Evolutionary conservation across 148 eudicot species (phyloP).

Genomic region (Cornus kousa): DNA sequence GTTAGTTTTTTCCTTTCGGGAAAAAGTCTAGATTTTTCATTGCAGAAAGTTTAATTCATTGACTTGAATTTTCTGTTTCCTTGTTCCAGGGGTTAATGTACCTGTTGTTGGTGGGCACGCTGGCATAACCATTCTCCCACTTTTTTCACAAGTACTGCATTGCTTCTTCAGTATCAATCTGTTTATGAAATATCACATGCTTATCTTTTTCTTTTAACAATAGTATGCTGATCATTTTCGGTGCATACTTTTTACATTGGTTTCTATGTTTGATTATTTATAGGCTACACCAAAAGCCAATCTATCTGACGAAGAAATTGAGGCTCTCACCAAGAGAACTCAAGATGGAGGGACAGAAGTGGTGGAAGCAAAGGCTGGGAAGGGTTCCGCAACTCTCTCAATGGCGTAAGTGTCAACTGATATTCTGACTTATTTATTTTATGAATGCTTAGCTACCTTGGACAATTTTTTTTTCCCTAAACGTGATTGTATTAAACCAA

Average conservation of each 20-base stretch:
- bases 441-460: not conserved
- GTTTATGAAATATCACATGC: not conserved
- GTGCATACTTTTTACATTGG: constrained; percentile 1
- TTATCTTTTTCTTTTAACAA: not conserved
- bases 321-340: constrained; percentile 73
- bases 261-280: not conserved
- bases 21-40: not conserved
- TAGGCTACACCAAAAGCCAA: constrained; percentile 80
- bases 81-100: constrained; percentile 67
- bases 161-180: constrained; percentile 4
- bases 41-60: not conserved
- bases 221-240: not conserved
- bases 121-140: constrained; percentile 87
- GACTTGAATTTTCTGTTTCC: constrained; percentile 2
- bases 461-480: not conserved
- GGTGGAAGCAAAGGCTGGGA: constrained; percentile 95
- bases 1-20: not conserved
- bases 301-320: constrained; percentile 52
- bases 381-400: constrained; percentile 97
- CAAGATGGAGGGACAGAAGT: constrained; percentile 99
- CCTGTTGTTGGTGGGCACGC: constrained; percentile 99
- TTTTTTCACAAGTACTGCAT: constrained; percentile 77
- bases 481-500: too few relatives aligned
- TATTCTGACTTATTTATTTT: not conserved
- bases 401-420: constrained; percentile 79